Evolutionary conservation across 2,329 filamentous ascomycete genomes (phyloP), one percentile per base, ranked within the genome.

Genomic region (Penicillium carneum): DNA sequence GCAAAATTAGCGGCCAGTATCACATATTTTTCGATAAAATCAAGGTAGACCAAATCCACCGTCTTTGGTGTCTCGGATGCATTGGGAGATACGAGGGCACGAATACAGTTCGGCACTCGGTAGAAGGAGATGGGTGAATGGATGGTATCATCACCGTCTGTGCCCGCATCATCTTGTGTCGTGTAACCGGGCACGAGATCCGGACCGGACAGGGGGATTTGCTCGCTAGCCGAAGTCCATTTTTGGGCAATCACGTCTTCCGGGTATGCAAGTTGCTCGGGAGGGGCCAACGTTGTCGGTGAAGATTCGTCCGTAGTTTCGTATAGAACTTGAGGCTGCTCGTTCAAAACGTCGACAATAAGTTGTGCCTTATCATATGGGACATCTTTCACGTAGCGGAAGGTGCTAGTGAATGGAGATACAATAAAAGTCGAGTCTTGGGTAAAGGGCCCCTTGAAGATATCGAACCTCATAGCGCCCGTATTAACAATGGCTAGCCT

Each of bases 391-490:
- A 97, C 83, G 68, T 88, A 92, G 29, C 84, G 83, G 76, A 97
- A 90, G 1, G 85, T 86, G 76, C 90, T 96, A 1, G 87, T 87
- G 74, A 99, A 99, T 0, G 95, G 95, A 9, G 91, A 96, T 31
- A 98, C 84, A 41, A 94, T 89, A 73, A 88, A 98, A 0, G 90
- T 92, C 4, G 89, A 90, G 74, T 99, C 95, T 41, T 88, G 87
- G 0, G 95, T 98, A 73, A 98, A 98, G 0, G 89, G 83, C 0
- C 95, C 95, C 75, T 94, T 88, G 83, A 97, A 96, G 63, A 99
- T 91, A 76, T 99, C 95, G 76, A 98, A 99, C 46, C 95, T 90
- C 67, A 99, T 88, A 3, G 91, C 91, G 29, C 95, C 95, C 0
- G 92, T 97, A 77, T 99, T 99, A 58, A 91, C 83, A 52, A 98